Base-by-base conservation (phyloP, 805 yeast species). In the Kuraishia ogatae region DNA sequence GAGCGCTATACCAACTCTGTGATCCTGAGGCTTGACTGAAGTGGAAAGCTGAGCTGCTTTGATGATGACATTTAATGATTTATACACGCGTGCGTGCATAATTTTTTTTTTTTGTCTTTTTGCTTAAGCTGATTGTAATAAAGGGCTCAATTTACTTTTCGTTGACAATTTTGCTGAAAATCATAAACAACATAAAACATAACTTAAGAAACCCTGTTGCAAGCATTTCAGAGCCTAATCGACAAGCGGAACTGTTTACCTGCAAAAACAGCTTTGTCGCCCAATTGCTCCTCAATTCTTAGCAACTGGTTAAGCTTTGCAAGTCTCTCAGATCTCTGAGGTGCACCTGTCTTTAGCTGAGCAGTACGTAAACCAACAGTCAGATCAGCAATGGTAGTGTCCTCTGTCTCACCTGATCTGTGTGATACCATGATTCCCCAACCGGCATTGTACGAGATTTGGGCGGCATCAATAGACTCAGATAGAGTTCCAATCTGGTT, bases 361-460 rank as follows among this genome's bases (percentile, higher is more conserved):
- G 97, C 99, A 65, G 96, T 69, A 85, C 97, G 90, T 76, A 93
- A 84, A 83, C 98, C 98, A 69, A 94, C 99, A 69, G 90, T 81
- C 74, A 93, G 84, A 79, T 93, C 98, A 71, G 99, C 98, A 76
- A 93, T 93, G 82, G 89, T 86, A 70, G 96, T 87, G 80, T 94
- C 99, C 82, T 94, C 99, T 65, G 97, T 92, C 84, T 93, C 99
- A 81, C 99, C 99, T 67, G 97, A 92, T 85, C 99, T 91, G 90
- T 93, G 99, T 70, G 97, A 92, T 70, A 94, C 98, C 98, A 93
- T 92, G 73, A 92, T 97, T 83, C 97, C 97, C 99, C 99, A 93
- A 72, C 90, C 90, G 62, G 97, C 97, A 63, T 83, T 85, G 80
- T 84, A 92, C 57, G 98, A 89, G 77, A 88, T 94, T 75, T 88